phyloP scores from a whole-genome alignment of 2,329 filamentous ascomycete species.

The Botrytis squamosa region DNA sequence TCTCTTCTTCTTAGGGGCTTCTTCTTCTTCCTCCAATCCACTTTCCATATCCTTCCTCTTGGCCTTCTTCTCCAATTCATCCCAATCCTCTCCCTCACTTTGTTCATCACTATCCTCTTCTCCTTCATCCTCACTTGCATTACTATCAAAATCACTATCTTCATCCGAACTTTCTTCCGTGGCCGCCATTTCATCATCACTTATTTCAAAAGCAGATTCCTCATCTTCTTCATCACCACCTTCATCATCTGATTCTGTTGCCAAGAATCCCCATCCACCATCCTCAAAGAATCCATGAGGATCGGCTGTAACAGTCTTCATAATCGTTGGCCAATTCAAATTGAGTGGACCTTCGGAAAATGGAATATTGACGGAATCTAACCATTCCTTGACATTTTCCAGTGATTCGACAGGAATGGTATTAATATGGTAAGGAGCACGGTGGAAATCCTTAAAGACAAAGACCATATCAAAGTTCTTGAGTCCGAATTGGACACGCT shows the following conservation, averaged over 20 bases:
- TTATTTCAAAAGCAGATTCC: constrained; percentile 89
- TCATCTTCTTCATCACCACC: constrained; percentile 76
- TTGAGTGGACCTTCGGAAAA: constrained; percentile 94
- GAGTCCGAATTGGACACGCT: constrained; percentile 92
- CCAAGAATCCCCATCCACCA: constrained; percentile 92
- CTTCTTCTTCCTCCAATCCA: constrained; percentile 69
- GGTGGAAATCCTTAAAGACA: constrained; percentile 94
- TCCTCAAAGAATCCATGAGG: constrained; percentile 94
- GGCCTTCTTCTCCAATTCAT: constrained; percentile 88
- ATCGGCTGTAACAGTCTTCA: constrained; percentile 96
- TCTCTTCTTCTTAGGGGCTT: constrained; percentile 70
- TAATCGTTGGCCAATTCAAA: constrained; percentile 97
- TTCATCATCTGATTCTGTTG: constrained; percentile 83
- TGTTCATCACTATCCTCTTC: constrained; percentile 72
- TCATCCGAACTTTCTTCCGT: constrained; percentile 80
- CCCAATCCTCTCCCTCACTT: constrained; percentile 86
- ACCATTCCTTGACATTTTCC: constrained; percentile 95
- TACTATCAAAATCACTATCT: constrained; percentile 90
- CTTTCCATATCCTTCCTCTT: constrained; percentile 75
- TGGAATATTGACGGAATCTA: constrained; percentile 92
- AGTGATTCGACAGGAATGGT: constrained; percentile 95
- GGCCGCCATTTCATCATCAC: constrained; percentile 72
- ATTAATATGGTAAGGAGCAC: constrained; percentile 91
- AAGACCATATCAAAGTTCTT: constrained; percentile 99
- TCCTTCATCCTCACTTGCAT: constrained; percentile 77